These are phyloP conservation scores for Paspalum notatum DNA, from an alignment of 176 grass and related monocot species.

Conservation along the genomic window DNA sequence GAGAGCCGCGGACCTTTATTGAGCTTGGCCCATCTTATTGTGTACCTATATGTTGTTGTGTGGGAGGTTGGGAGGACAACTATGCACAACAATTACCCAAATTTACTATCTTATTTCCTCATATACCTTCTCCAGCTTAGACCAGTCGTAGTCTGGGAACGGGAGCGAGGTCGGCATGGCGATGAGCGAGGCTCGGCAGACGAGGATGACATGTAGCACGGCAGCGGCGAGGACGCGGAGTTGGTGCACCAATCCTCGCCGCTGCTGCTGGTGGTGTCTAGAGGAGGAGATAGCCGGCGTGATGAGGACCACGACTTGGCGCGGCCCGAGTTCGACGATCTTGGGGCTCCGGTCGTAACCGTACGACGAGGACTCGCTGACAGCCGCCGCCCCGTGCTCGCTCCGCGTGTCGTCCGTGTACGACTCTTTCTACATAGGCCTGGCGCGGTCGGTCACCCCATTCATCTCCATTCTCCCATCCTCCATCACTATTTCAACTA, in stretches of 20 bases:
- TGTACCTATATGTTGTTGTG: no score
- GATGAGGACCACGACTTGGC: constrained; percentile 80
- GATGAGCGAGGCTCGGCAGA: constrained; percentile 53
- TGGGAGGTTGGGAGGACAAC: no score
- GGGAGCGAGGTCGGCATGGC: constrained; percentile 53
- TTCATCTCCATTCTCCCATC: no score
- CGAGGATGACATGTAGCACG: constrained; percentile 38
- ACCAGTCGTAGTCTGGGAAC: constrained; percentile 66
- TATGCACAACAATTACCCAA: no score
- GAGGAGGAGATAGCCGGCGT: constrained; percentile 47
- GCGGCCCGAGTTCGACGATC: constrained; percentile 85
- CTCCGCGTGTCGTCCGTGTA: constrained; percentile 67
- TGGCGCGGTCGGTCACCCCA: no score
- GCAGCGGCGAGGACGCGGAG: constrained; percentile 47
- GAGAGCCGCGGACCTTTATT: no score
- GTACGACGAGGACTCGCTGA: constrained; percentile 70
- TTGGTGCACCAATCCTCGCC: constrained; percentile 46
- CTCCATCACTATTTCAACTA: no score
- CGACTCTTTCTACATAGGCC: constrained; percentile 69
- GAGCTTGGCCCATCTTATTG: no score
- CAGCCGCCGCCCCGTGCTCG: constrained; percentile 60
- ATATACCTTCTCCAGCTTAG: constrained; percentile 56
- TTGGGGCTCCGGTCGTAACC: constrained; percentile 89
- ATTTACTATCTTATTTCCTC: no score
- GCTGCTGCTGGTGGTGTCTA: constrained; percentile 33